Evolutionary conservation across 1,284 basidiomycete species (phyloP).

Genomic region (Leccinum griseonigrum): DNA sequence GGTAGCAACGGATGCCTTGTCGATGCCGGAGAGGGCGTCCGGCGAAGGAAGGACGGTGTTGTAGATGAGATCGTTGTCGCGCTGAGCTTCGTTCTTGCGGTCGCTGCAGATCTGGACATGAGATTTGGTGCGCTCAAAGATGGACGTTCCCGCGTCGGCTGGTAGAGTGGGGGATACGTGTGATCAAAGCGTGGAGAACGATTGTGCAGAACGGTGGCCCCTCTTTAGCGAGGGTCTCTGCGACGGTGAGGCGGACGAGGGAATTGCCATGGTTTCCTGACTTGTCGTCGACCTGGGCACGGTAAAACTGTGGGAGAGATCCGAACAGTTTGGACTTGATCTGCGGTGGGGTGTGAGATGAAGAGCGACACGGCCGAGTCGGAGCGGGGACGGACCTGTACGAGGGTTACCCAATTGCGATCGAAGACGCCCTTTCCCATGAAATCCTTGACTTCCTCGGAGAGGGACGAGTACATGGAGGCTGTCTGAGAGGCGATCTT

Average conservation of each 20-base stretch:
- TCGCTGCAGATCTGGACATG: slow-evolving; percentile 80
- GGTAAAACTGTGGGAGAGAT: slow-evolving; percentile 87
- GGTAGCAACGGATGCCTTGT: slow-evolving; percentile 76
- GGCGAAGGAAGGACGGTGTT: slow-evolving; percentile 88
- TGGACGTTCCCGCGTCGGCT: slow-evolving; percentile 76
- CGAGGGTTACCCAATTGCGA: slow-evolving; percentile 86
- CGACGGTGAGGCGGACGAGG: slow-evolving; percentile 77
- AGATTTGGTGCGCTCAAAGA: slow-evolving; percentile 82
- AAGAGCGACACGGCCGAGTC: neutral
- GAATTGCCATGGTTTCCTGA: slow-evolving; percentile 84
- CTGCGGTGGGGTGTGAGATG: slow-evolving; percentile 36
- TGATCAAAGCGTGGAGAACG: slow-evolving; percentile 75
- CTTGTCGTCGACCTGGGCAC: slow-evolving; percentile 75
- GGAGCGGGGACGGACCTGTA: slow-evolving; percentile 65
- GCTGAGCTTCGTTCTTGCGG: slow-evolving; percentile 71
- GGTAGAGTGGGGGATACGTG: slow-evolving; percentile 84
- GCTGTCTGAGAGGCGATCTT: slow-evolving; percentile 88
- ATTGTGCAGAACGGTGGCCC: slow-evolving; percentile 65
- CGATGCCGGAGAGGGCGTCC: slow-evolving; percentile 78
- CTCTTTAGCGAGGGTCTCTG: slow-evolving; percentile 85
- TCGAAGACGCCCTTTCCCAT: slow-evolving; percentile 95
- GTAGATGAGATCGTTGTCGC: slow-evolving; percentile 98
- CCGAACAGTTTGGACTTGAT: slow-evolving; percentile 90
- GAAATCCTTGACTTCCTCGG: slow-evolving; percentile 93
- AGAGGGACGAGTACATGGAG: slow-evolving; percentile 73